These are phyloP conservation scores for Parietaria judaica DNA, from an alignment of 306 rosid genomes.

Conservation along the genomic window DNA sequence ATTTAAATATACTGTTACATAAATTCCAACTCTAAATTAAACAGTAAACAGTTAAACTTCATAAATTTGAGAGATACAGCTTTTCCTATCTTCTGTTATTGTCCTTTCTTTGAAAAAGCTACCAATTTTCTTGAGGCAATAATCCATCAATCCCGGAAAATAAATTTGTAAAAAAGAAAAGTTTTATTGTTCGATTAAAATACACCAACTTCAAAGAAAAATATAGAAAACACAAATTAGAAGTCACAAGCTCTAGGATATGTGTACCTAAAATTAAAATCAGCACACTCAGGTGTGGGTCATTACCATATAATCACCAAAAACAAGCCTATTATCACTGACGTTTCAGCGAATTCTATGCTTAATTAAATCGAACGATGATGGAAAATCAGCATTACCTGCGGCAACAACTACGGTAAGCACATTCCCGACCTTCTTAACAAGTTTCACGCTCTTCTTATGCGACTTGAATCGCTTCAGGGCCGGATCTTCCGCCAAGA, in stretches of 20 bases:
- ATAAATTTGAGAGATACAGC: no score
- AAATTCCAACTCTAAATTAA: neutral
- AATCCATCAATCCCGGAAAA: no score
- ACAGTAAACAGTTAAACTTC: no score
- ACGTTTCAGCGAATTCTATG: neutral
- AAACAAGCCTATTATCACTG: neutral
- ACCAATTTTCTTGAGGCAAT: no score
- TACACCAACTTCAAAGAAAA: neutral
- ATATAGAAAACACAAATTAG: neutral
- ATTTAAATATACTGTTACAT: neutral
- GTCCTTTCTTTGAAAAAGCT: no score
- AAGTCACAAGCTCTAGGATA: no score
- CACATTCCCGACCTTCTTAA: slow-evolving; percentile 62
- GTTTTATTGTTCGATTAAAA: no score
- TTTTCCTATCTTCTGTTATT: no score
- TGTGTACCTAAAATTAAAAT: neutral
- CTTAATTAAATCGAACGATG: neutral
- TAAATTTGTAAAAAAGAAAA: no score
- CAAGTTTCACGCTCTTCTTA: slow-evolving; percentile 44
- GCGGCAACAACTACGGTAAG: slow-evolving; percentile 64
- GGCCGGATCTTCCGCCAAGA: slow-evolving; percentile 65
- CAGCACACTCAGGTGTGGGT: neutral
- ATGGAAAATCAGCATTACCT: slow-evolving; percentile 21
- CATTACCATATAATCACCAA: neutral
- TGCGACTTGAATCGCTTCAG: slow-evolving; percentile 73